Evolutionary conservation across 495 filamentous ascomycete genomes (phyloP).

Genomic region (Xylaria castorea): DNA sequence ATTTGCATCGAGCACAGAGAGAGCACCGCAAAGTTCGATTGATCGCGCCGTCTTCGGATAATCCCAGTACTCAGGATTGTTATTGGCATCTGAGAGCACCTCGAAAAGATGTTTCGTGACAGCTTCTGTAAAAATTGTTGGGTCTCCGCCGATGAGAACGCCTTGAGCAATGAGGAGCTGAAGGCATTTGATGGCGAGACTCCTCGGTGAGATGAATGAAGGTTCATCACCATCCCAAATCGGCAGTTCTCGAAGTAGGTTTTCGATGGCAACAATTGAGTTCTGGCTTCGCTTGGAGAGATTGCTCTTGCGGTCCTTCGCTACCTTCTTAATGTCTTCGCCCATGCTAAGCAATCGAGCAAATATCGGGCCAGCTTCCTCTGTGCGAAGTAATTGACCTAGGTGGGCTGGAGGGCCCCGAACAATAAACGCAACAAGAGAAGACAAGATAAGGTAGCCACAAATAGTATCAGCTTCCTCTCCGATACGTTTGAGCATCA

Average conservation of each 20-base stretch:
- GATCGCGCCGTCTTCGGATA: conserved; percentile 41
- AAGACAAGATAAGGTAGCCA: conserved; percentile 62
- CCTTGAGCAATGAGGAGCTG: conserved; percentile 63
- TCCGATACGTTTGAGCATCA: conserved; percentile 64
- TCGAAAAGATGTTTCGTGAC: conserved; percentile 59
- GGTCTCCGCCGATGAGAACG: conserved; percentile 51
- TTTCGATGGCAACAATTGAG: conserved; percentile 59
- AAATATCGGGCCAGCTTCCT: conserved; percentile 59
- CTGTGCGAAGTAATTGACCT: conserved; percentile 56
- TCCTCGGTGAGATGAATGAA: conserved; percentile 62
- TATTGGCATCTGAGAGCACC: conserved; percentile 50
- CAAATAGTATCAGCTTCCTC: conserved; percentile 63
- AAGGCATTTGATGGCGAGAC: conserved; percentile 68
- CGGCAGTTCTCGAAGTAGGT: conserved; percentile 53
- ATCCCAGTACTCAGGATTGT: conserved; percentile 43
- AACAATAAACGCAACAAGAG: conserved; percentile 62
- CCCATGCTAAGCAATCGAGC: conserved; percentile 57
- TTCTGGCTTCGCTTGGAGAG: conserved; percentile 67
- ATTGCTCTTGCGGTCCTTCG: conserved; percentile 70
- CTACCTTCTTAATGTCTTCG: conserved; percentile 59
- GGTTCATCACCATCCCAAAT: conserved; percentile 65
- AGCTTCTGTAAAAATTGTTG: conserved; percentile 55
- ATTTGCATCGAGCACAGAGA: conserved; percentile 51
- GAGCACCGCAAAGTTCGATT: conserved; percentile 47
- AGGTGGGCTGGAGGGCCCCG: conserved; percentile 57